Conservation (phyloP, 2,329 filamentous ascomycete species). For the Fusarium poae region DNA sequence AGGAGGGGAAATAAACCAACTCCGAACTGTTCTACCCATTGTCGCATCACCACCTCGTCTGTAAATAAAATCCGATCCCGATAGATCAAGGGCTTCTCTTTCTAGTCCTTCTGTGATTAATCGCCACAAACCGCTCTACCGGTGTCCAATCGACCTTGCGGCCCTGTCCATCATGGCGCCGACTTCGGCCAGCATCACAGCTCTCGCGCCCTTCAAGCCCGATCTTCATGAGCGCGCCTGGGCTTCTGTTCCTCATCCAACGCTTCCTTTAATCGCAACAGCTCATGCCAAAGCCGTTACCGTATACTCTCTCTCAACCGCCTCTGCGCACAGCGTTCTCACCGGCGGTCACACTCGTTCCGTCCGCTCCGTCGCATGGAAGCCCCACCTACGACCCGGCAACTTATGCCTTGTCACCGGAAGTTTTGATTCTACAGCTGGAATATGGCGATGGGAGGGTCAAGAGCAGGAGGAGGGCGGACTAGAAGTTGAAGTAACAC, state of each 20-base stretch:
- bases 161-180: slow-evolving; percentile 45
- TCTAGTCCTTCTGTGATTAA: too few species aligned
- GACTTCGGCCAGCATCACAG: slow-evolving; percentile 54
- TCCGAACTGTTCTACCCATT: slow-evolving; percentile 4
- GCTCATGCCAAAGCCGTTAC: slow-evolving; percentile 89
- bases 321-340: slow-evolving; percentile 82
- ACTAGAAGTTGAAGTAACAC: slow-evolving; percentile 61
- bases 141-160: background rate
- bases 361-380: slow-evolving; percentile 89
- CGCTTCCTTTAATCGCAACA: slow-evolving; percentile 88
- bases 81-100: background rate
- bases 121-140: background rate
- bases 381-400: slow-evolving; percentile 72
- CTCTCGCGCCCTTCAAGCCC: slow-evolving; percentile 65
- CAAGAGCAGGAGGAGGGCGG: slow-evolving; percentile 52
- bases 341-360: slow-evolving; percentile 91
- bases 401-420: slow-evolving; percentile 88
- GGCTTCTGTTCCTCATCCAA: slow-evolving; percentile 87
- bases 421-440: slow-evolving; percentile 93
- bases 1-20: slow-evolving; percentile 33
- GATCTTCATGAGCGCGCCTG: slow-evolving; percentile 81
- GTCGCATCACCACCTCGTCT: slow-evolving; percentile 9
- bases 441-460: slow-evolving; percentile 79
- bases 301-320: slow-evolving; percentile 87
- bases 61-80: background rate